Base-by-base conservation (phyloP, 2,329 filamentous ascomycete genomes). In the Arthrobotrys entomopaga region DNA sequence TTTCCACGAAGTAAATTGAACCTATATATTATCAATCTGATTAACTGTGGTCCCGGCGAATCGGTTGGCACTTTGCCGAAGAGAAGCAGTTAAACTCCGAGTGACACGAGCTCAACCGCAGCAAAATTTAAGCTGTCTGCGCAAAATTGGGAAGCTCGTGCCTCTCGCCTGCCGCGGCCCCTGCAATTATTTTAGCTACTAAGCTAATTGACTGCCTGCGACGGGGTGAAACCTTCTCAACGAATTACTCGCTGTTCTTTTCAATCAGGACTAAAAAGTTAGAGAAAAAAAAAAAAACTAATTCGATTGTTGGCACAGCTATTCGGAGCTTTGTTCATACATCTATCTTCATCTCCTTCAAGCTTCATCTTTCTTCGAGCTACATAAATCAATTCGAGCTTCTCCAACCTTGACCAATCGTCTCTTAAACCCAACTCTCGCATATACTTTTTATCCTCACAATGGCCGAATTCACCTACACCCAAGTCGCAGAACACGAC, bases 401-500 rank as follows among this genome's bases (percentile, higher is more conserved):
- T 43, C 29, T 22, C 43, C 10, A 22, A 3, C 48, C 29, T 22
- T 16, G n/a, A 63, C 15, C 20, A 58, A 29, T 54, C 10, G 24
- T 60, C 34, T 24, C 15, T 22, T 26, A 10, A 15, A 46, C 4
- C 22, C 26, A 26, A 26, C 38, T 48, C 19, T 50, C 38, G 24
- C 63, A 24, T 34, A n/a, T 48, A 40, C 11, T 7, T 42, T 8
- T 5, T n/a, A 26, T 52, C 26, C 4, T 16, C 20, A 57, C 56
- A 66, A 73, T 73, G 69, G 69, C 67, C 26, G 82, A 86, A 80
- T 87, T 89, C 84, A 95, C 91, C 80, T 91, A 89, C 84, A 85
- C 90, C 80, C 91, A 97, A 83, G 88, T 96, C 83, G 86, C 90
- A 76, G 88, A 88, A 84, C 92, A 96, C 87, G 91, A 90, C 85